Evolutionary conservation across 805 yeast species (phyloP).

Genomic region (Ogataea dorogensis): DNA sequence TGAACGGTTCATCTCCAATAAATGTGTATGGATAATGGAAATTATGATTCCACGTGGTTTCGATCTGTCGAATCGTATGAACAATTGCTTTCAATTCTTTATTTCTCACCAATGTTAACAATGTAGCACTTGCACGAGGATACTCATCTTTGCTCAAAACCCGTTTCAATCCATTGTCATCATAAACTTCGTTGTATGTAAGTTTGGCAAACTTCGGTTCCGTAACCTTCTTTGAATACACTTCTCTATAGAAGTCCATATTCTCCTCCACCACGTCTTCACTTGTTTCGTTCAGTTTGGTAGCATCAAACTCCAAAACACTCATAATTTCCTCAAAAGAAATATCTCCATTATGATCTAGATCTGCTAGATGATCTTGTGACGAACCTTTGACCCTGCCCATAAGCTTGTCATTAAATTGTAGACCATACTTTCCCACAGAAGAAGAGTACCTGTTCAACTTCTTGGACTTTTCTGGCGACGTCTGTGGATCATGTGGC

Average conservation of each 20-base stretch:
- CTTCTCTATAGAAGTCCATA: slow-evolving; percentile 36
- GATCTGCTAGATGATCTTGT: slow-evolving; percentile 17
- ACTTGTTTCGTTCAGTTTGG: slow-evolving; percentile 22
- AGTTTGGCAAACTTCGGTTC: slow-evolving; percentile 35
- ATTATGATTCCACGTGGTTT: slow-evolving; percentile 67
- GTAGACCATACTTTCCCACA: slow-evolving; percentile 26
- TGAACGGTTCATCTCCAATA: slow-evolving; percentile 78
- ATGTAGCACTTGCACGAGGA: slow-evolving; percentile 66
- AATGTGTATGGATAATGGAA: slow-evolving; percentile 93
- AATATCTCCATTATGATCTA: slow-evolving; percentile 24
- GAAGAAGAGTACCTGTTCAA: slow-evolving; percentile 24
- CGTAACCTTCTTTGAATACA: slow-evolving; percentile 33
- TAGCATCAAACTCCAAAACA: slow-evolving; percentile 26
- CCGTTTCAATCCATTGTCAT: slow-evolving; percentile 27
- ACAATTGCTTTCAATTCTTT: slow-evolving; percentile 55
- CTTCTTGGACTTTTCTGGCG: slow-evolving; percentile 14
- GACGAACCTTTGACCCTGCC: slow-evolving; percentile 19
- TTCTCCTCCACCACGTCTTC: slow-evolving; percentile 33
- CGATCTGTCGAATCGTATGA: slow-evolving; percentile 59
- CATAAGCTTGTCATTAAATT: slow-evolving; percentile 31
- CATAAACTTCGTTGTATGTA: slow-evolving; percentile 31
- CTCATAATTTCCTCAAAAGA: slow-evolving; percentile 27
- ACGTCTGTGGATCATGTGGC: slow-evolving; percentile 8
- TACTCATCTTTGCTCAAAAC: slow-evolving; percentile 32
- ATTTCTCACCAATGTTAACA: slow-evolving; percentile 74